A percentile compares a stretch with the other conserved stretches of the same genome.
Conservation (phyloP, 1,139 yeast genomes). For the Geotrichum klebahnii region DNA sequence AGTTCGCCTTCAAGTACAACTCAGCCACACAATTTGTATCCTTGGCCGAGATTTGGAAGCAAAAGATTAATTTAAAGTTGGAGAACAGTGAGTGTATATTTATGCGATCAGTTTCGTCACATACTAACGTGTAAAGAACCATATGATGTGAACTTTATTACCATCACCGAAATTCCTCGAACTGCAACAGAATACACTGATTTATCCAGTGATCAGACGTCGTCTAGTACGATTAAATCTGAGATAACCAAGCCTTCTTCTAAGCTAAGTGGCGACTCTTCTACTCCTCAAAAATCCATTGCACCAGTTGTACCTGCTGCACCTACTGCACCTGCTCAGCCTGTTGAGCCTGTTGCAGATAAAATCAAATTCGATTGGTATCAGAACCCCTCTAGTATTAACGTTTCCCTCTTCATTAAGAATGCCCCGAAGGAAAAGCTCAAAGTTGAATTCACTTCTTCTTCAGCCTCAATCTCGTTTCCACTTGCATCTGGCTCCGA, state of each 20-base stretch:
- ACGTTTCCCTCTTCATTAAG: constrained; percentile 69
- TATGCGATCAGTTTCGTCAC: not conserved
- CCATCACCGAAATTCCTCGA: constrained; percentile 29
- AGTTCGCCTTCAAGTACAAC: constrained; percentile 15
- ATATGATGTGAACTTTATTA: constrained; percentile 22
- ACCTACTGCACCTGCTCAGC: constrained; percentile 6
- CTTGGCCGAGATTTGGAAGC: constrained; percentile 47
- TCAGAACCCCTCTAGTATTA: constrained; percentile 55
- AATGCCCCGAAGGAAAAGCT: constrained; percentile 50
- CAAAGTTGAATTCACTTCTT: constrained; percentile 40
- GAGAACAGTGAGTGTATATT: constrained; percentile 24
- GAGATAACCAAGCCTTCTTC: too few relatives aligned
- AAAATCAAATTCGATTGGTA: constrained; percentile 75
- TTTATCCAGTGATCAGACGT: too few relatives aligned
- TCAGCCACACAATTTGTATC: constrained; percentile 4
- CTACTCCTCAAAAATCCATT: constrained; percentile 12
- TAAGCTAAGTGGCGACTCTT: too few relatives aligned
- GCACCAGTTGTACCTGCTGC: constrained; percentile 1
- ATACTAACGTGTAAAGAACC: constrained; percentile 8
- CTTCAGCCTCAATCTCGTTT: constrained; percentile 34
- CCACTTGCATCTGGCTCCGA: constrained; percentile 26
- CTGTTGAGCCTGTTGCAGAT: constrained; percentile 24
- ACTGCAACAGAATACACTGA: not conserved
- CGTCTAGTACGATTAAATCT: too few relatives aligned
- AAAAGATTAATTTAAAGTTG: constrained; percentile 43